phyloP scores from a whole-genome alignment of 2,329 filamentous ascomycete species.

The Stagonosporopsis cucurbitacearum region DNA sequence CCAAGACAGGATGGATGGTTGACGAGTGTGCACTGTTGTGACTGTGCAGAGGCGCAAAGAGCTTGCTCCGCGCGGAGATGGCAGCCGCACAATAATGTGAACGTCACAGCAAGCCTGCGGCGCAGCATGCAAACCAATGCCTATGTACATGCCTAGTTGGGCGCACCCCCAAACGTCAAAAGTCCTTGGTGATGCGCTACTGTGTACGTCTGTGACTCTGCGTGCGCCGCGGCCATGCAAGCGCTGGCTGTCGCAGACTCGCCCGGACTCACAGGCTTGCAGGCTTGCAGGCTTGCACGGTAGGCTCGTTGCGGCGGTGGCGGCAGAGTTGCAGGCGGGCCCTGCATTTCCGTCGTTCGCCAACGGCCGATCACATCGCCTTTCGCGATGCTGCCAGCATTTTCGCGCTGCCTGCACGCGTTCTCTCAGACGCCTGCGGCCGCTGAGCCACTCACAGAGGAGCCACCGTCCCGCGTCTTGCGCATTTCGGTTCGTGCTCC shows the following conservation, averaged over 20 bases:
- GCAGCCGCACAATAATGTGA: background rate
- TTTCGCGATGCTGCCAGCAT: constrained; percentile 12
- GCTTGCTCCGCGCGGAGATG: too few relatives aligned
- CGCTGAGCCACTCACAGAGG: constrained; percentile 8
- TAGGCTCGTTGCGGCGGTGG: constrained; percentile 9
- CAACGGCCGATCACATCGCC: constrained; percentile 19
- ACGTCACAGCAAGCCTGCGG: constrained; percentile 8
- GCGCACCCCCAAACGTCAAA: background rate
- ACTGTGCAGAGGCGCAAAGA: background rate
- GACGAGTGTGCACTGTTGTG: too few relatives aligned
- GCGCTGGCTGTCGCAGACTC: constrained; percentile 2
- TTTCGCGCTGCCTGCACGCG: constrained; percentile 6
- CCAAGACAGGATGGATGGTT: background rate
- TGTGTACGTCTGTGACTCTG: too few relatives aligned
- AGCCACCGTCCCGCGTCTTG: constrained; percentile 9
- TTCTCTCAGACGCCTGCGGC: constrained; percentile 2
- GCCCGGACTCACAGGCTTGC: too few relatives aligned
- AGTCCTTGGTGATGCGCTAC: constrained; percentile 8
- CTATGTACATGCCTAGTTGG: background rate
- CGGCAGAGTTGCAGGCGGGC: background rate
- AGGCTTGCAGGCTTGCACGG: constrained; percentile 3
- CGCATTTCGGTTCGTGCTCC: constrained; percentile 14
- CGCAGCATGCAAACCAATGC: too few relatives aligned
- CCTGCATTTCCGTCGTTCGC: constrained; percentile 10
- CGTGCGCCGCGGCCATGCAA: background rate